Evolutionary conservation across 495 filamentous ascomycete species (phyloP).

Genomic region (Xylaria telfairii): DNA sequence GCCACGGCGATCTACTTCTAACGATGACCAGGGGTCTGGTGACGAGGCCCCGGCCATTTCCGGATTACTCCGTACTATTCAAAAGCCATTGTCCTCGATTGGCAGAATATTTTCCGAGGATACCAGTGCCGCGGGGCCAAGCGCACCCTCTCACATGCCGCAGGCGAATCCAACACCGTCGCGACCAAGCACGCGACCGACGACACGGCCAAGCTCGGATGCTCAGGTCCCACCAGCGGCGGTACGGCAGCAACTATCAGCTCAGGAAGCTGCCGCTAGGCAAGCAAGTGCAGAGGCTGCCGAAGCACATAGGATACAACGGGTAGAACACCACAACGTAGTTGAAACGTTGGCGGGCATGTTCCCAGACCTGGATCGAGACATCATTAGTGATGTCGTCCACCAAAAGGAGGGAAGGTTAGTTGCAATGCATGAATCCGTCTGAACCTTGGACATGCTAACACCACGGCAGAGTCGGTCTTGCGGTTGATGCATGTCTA

Average conservation of each 20-base stretch:
- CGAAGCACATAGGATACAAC: constrained; percentile 83
- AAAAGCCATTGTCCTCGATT: constrained; percentile 89
- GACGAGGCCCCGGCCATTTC: constrained; percentile 82
- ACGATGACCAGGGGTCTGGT: constrained; percentile 53
- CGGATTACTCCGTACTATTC: constrained; percentile 88
- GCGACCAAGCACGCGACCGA: constrained; percentile 62
- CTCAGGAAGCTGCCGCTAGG: constrained; percentile 89
- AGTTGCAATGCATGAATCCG: constrained; percentile 42
- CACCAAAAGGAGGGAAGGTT: constrained; percentile 89
- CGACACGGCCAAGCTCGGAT: constrained; percentile 60
- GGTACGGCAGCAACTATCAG: constrained; percentile 57
- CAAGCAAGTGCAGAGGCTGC: constrained; percentile 93
- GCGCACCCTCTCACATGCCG: constrained; percentile 62
- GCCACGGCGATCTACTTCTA: constrained; percentile 50
- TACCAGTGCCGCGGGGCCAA: constrained; percentile 44
- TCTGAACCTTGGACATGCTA: constrained; percentile 23
- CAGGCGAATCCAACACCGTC: constrained; percentile 47
- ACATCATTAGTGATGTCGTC: constrained; percentile 93
- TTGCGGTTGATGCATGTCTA: constrained; percentile 91
- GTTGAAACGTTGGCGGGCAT: constrained; percentile 91
- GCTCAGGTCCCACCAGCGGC: constrained; percentile 37
- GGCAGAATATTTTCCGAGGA: constrained; percentile 98
- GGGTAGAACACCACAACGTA: constrained; percentile 84
- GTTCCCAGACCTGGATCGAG: constrained; percentile 90
- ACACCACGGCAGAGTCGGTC: constrained; percentile 69